phyloP scores from a whole-genome alignment of 2,329 filamentous ascomycete species.

The Pyrenochaeta sp. region DNA sequence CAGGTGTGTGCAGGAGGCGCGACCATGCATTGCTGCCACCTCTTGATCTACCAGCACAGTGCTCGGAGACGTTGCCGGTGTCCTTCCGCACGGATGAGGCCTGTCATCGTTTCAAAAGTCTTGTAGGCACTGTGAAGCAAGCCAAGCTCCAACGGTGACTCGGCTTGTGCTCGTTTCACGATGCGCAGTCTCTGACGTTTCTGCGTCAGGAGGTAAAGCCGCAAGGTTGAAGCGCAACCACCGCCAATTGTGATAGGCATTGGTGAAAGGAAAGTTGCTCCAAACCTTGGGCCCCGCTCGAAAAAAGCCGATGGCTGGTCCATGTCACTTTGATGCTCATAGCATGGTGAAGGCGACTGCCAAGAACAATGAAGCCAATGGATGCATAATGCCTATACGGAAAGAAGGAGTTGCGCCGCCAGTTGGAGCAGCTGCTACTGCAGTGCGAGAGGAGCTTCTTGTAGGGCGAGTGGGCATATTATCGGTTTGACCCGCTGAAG shows the following conservation, averaged over 20 bases:
- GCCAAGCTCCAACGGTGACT: neutral
- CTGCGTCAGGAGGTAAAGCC: conserved; percentile 8
- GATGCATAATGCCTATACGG: neutral
- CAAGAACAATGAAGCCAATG: neutral
- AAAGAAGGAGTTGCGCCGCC: neutral
- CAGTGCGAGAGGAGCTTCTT: neutral
- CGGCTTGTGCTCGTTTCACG: conserved; percentile 11
- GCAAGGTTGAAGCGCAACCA: neutral
- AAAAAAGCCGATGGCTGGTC: neutral
- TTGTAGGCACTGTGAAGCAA: neutral
- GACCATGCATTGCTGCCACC: neutral
- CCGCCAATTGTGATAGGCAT: neutral
- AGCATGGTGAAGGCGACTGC: neutral
- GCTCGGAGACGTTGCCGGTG: neutral
- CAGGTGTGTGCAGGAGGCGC: neutral
- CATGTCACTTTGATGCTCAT: neutral
- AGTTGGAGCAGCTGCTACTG: neutral
- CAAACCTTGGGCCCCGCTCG: neutral
- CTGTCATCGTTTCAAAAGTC: conserved; percentile 21
- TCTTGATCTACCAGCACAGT: neutral
- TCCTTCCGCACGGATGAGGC: neutral
- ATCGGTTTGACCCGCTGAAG: neutral
- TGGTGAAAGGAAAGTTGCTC: neutral
- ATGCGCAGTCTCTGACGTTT: conserved; percentile 8
- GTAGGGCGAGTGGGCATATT: neutral